Conservation (phyloP, 768 basidiomycete species). For the Infundibulicybe gibba region DNA sequence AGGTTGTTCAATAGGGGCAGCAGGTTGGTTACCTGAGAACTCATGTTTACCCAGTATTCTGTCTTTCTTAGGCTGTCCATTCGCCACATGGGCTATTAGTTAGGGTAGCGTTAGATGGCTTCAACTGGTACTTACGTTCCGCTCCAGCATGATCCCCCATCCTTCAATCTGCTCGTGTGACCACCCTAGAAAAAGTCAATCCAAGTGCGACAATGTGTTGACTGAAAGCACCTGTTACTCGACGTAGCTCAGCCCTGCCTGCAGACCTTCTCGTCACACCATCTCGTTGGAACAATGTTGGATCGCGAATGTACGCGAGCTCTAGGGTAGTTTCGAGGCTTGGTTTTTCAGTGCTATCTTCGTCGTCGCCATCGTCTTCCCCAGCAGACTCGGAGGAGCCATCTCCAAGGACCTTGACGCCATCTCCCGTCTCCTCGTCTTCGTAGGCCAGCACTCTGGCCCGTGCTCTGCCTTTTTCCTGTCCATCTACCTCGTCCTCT, state of each 20-base stretch:
- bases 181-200: constrained; percentile 45
- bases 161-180: constrained; percentile 87
- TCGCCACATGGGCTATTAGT: neutral
- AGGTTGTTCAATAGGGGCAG: constrained; percentile 3
- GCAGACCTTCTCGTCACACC: constrained; percentile 68
- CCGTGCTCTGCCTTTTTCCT: constrained; percentile 15
- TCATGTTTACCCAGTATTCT: constrained; percentile 73
- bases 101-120: neutral
- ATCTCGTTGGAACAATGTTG: constrained; percentile 75
- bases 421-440: constrained; percentile 54
- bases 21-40: constrained; percentile 61
- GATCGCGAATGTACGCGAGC: constrained; percentile 71
- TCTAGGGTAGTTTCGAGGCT: constrained; percentile 67
- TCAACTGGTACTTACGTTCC: constrained; percentile 57
- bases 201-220: neutral
- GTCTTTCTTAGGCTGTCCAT: constrained; percentile 64
- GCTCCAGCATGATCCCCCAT: constrained; percentile 87
- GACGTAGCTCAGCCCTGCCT: constrained; percentile 59
- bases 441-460: constrained; percentile 26
- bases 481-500: constrained; percentile 40
- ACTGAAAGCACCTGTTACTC: constrained; percentile 53
- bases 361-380: constrained; percentile 27
- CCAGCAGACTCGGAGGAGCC: constrained; percentile 42
- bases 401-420: constrained; percentile 53
- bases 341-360: constrained; percentile 11